Base-by-base conservation (phyloP, 305 asterid species). In the Vinca major region DNA sequence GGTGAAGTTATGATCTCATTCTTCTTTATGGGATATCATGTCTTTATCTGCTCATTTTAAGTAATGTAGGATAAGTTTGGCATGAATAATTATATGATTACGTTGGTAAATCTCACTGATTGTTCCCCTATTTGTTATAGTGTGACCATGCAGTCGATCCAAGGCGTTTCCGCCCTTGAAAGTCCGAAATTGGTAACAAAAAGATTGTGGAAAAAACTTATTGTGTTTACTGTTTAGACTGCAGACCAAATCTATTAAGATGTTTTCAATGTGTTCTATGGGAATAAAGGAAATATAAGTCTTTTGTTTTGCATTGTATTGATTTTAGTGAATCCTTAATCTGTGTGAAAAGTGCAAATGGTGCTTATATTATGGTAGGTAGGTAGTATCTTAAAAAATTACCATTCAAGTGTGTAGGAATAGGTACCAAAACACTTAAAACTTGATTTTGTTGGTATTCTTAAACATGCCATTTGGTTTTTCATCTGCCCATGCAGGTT, bases 401-500 rank as follows among this genome's bases (percentile, higher is more conserved):
- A 47, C 14, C 50, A 47, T 8, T 10, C 50, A 8, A 10, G 14
- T 2, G 2, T 10, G 3, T 47, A 47, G 2, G 50, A 47, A 2
- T 13, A 47, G 50, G 8, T 47, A 47, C 1, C 9, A 47, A 47
- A 47, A 10, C 9, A 8, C 50, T 47, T 47, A 26, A n/a, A n/a
- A 0, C 4, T 8, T 63, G 52, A 12, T 41, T 41, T 41, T 41
- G 45, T 41, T 41, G 7, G 45, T 41, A 7, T 41, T 4, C 45
- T 4, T 41, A 41, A 0, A 41, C 45, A 41, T 41, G 5, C 3
- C 45, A 41, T 41, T 41, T 41, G 8, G 33, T 26, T 7, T 41
- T 41, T 2, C 45, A 19, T 1, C 13, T 36, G 47, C 45, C 1
- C 45, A 58, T 7, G 7, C 14, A 36, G 8, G 98, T 92, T 81